Base-by-base conservation (phyloP, 768 basidiomycete genomes). In the Pleurotus salmoneostramineus region DNA sequence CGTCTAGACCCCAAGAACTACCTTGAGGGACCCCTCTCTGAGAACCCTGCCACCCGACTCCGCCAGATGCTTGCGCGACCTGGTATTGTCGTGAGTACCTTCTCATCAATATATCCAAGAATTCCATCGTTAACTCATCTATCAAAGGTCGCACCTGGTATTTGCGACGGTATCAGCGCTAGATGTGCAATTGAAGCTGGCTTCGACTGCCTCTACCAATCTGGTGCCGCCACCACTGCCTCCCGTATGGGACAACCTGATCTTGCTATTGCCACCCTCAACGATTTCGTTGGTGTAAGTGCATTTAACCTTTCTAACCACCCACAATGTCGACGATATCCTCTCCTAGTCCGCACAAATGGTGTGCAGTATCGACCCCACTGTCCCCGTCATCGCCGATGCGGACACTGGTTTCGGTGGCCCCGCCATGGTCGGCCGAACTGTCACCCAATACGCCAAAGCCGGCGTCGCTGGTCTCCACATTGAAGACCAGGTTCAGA, bases 361-460 rank as follows among this genome's bases (percentile, higher is more conserved):
- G 84, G 84, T 89, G 51, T 84, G 83, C 70, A 74, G 83, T 49
- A 63, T 89, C 46, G 74, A 83, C 64, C 87, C 88, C 0, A 76
- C 81, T 1, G 75, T 80, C 0, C 89, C 89, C 0, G 83, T 91
- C 14, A 90, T 91, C 60, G 89, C 88, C 0, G 88, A 91, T 62
- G 89, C 89, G 7, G 89, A 91, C 65, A 91, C 88, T 56, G 89
- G 88, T n/a, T 90, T 90, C 61, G 88, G 88, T 60, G 88, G 88
- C 11, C 84, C 88, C 1, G 80, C 82, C 8, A 91, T 84, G 77
- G 83, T 91, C 31, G 86, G 87, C 8, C 86, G 88, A 37, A 91
- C 89, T 3, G 85, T 91, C 7, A 78, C 73, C 14, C 82, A 87
- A 67, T 91, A 90, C 59, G 80, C 73, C 3, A 79, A 79, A 45